These are phyloP conservation scores for Massarina eburnea DNA, from an alignment of 2,329 filamentous ascomycete species.

Conservation along the genomic window DNA sequence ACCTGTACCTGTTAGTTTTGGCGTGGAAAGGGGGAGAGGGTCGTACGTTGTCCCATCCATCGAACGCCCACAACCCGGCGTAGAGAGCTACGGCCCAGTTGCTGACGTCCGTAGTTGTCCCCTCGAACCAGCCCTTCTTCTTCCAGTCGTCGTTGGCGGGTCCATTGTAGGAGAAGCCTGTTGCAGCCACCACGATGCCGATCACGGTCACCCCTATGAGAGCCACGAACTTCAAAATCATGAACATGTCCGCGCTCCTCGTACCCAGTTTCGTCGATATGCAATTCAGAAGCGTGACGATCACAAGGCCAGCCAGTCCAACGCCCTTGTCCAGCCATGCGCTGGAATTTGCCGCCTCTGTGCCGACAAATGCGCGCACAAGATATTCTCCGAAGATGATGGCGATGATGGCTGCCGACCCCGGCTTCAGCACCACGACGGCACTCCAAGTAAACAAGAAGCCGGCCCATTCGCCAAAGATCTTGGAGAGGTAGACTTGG, in stretches of 20 bases:
- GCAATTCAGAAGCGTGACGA: slow-evolving; percentile 85
- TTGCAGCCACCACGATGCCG: slow-evolving; percentile 85
- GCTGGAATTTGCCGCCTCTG: slow-evolving; percentile 78
- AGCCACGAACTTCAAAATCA: slow-evolving; percentile 96
- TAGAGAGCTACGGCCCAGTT: slow-evolving; percentile 94
- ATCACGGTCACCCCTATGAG: slow-evolving; percentile 83
- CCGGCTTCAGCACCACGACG: slow-evolving; percentile 90
- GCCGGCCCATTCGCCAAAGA: slow-evolving; percentile 88
- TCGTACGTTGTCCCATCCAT: slow-evolving; percentile 96
- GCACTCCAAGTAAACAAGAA: slow-evolving; percentile 98
- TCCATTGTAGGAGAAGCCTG: slow-evolving; percentile 77
- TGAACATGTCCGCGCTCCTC: slow-evolving; percentile 84
- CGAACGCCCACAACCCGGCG: slow-evolving; percentile 95
- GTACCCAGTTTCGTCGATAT: slow-evolving; percentile 87
- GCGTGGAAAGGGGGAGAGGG: neutral
- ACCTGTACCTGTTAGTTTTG: slow-evolving; percentile 58
- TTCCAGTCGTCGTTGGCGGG: slow-evolving; percentile 84
- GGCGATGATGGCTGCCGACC: slow-evolving; percentile 87
- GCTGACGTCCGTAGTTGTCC: slow-evolving; percentile 76
- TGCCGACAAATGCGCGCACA: slow-evolving; percentile 82
- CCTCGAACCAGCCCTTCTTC: slow-evolving; percentile 81
- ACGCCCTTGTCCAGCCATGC: slow-evolving; percentile 90
- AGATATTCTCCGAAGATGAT: slow-evolving; percentile 99
- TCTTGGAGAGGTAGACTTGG: slow-evolving; percentile 93
- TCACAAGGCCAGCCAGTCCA: slow-evolving; percentile 71